Conservation (phyloP, 805 yeast genomes). For the Lipomyces yamadae region DNA sequence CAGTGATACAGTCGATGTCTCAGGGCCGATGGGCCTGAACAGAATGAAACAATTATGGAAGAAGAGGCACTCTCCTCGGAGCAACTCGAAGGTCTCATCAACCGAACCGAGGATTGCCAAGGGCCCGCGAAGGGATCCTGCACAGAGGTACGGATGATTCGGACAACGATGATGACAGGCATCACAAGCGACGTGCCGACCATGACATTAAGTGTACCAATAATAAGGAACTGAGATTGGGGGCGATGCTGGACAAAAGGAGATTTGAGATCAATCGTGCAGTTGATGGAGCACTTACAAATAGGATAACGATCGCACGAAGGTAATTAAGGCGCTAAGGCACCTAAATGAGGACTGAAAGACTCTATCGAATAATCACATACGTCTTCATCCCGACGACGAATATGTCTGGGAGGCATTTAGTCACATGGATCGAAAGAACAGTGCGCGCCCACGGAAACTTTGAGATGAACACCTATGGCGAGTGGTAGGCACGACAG, state of each 20-base stretch:
- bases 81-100: not conserved
- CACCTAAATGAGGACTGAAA: not conserved
- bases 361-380: not conserved
- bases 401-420: conserved; percentile 5
- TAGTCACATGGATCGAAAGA: not conserved
- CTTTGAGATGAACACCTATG: conserved; percentile 5
- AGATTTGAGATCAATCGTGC: not conserved
- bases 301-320: conserved; percentile 1
- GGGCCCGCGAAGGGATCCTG: not conserved
- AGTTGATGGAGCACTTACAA: not conserved
- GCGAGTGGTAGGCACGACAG: conserved; percentile 9
- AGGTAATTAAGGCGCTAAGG: conserved; percentile 2
- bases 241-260: not conserved
- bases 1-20: not conserved
- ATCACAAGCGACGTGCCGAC: not conserved
- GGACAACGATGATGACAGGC: conserved; percentile 1
- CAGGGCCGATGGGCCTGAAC: conserved; percentile 1
- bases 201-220: not conserved
- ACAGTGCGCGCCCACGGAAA: conserved; percentile 5
- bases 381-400: not conserved
- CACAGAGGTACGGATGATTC: not conserved
- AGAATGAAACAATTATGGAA: not conserved
- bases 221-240: not conserved
- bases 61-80: not conserved
- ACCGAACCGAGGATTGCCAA: not conserved